Evolutionary conservation across 805 yeast genomes (phyloP), one percentile per base, ranked within the genome.

Genomic region (Komagataella pastoris): DNA sequence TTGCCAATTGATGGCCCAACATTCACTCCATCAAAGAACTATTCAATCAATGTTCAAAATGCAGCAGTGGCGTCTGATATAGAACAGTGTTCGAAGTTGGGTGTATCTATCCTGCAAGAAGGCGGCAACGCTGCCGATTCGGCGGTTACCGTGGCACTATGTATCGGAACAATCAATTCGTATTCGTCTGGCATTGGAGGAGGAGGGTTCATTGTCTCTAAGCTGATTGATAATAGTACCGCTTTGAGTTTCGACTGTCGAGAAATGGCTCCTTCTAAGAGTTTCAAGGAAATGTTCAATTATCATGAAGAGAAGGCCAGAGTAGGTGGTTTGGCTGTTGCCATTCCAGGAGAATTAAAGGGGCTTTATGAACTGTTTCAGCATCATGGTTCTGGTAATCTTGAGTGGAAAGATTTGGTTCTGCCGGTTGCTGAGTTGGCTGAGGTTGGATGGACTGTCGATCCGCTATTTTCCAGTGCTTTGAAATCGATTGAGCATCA

Each of bases 91-190:
- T 83, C 90, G 1, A 59, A 70, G 17, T 62, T 84, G 72, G 93
- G 88, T 6, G 72, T 72, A 4, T 66, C 72, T 5, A 77, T 85
- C 17, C 64, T 85, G 30, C 59, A 65, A 50, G 56, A 59, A 19
- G 80, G 79, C 6, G 95, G 97, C 0, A 83, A 80, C 59, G 97
- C 97, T 1, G 97, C 96, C 0, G 99, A 91, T 63, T 96, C 97
- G 0, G 87, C 96, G 0, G 83, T 91, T 2, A 84, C 96, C 0
- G 85, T 87, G 10, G 88, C 95, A 0, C 71, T 91, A 24, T 91
- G 99, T 61, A 80, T 91, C 36, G 98, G 98, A 2, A 74, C 86
- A 51, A 67, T 88, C 19, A 86, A 87, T 61, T 81, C 88, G 55
- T 88, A 84, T 68, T 83, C 83, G 53, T 83, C 95, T 1, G 96